Percentiles rank a stretch among this genome's conserved stretches.
Evolutionary conservation across 1,284 basidiomycete species (phyloP).

Genomic region (Malassezia yamatoensis): DNA sequence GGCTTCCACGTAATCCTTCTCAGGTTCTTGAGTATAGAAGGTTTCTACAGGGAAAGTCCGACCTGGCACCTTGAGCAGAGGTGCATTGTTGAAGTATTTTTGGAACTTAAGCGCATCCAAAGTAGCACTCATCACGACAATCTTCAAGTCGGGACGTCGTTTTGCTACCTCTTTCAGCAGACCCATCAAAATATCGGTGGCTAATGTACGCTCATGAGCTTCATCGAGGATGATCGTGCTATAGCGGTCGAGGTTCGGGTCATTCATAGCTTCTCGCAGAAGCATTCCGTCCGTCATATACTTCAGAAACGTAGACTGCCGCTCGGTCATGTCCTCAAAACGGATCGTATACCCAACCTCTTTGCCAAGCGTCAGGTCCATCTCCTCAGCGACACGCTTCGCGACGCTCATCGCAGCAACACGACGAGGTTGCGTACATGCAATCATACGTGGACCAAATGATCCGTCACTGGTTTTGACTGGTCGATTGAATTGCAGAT

Average conservation of each 20-base stretch:
- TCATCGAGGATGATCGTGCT: constrained; percentile 97
- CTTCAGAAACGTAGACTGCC: constrained; percentile 32
- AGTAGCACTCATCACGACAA: constrained; percentile 97
- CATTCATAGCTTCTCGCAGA: constrained; percentile 92
- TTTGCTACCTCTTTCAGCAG: constrained; percentile 66
- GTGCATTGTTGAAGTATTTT: constrained; percentile 83
- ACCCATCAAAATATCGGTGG: constrained; percentile 98
- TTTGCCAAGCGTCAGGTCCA: constrained; percentile 86
- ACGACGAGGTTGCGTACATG: constrained; percentile 91
- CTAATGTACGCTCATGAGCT: constrained; percentile 93
- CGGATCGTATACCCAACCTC: constrained; percentile 97
- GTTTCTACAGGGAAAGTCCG: constrained; percentile 88
- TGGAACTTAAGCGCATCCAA: constrained; percentile 95
- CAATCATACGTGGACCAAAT: constrained; percentile 73
- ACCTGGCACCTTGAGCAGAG: constrained; percentile 89
- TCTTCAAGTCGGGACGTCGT: constrained; percentile 77
- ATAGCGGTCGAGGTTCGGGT: constrained; percentile 76
- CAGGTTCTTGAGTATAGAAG: constrained; percentile 91
- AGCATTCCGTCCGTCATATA: constrained; percentile 99
- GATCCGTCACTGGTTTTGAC: constrained; percentile 31
- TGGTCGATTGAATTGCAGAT: constrained; percentile 62
- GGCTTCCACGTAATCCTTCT: constrained; percentile 92
- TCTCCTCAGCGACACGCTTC: constrained; percentile 95
- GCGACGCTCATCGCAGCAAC: constrained; percentile 97
- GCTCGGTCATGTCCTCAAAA: constrained; percentile 86